These are phyloP conservation scores for Naganishia randhawae DNA, from an alignment of 768 basidiomycete species.

Conservation along the genomic window DNA sequence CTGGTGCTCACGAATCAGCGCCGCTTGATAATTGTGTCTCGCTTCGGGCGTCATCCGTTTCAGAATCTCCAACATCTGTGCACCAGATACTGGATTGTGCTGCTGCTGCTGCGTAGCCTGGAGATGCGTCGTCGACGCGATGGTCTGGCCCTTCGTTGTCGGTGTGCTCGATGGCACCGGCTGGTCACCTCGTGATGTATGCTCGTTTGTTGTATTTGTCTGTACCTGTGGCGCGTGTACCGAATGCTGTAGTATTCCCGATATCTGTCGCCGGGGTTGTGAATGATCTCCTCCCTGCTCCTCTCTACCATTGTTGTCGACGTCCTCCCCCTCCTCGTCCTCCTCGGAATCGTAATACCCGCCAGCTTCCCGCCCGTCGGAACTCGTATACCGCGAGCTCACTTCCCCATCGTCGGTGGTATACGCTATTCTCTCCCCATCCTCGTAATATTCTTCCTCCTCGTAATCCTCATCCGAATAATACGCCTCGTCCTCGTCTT, in stretches of 20 bases:
- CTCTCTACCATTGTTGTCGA: constrained; percentile 1
- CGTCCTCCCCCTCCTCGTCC: constrained; percentile 21
- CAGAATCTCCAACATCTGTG: constrained; percentile 12
- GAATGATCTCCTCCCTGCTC: background rate
- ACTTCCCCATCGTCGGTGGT: constrained; percentile 6
- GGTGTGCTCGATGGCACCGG: background rate
- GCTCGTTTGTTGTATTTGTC: background rate
- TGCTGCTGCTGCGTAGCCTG: background rate
- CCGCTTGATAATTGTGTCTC: constrained; percentile 14
- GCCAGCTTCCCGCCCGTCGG: background rate
- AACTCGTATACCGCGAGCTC: background rate
- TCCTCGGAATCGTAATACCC: constrained; percentile 25
- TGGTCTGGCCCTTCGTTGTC: background rate
- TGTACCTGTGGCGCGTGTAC: no score
- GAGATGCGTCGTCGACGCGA: background rate
- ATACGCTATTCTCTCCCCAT: constrained; percentile 10
- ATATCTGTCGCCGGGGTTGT: background rate
- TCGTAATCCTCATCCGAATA: constrained; percentile 20
- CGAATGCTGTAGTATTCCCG: background rate
- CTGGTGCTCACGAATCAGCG: constrained; percentile 13
- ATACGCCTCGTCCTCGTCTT: constrained; percentile 24
- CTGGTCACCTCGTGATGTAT: background rate
- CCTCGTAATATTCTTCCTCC: constrained; percentile 11
- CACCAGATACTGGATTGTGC: constrained; percentile 1
- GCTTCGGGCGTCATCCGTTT: constrained; percentile 8